phyloP scores from a whole-genome alignment of 169 alveolate species.

The Plasmodium malariae region DNA sequence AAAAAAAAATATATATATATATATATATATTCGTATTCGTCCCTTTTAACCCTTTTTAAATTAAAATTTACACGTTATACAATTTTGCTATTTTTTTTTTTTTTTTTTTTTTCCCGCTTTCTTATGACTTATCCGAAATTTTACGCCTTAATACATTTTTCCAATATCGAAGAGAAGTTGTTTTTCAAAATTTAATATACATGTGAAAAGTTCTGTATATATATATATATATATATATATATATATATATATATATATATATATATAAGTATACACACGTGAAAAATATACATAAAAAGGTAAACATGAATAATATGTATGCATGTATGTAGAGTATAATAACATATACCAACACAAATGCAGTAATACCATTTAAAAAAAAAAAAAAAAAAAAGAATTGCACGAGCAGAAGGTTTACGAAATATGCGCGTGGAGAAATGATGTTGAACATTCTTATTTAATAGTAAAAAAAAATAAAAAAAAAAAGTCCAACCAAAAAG shows the following conservation, averaged over 20 bases:
- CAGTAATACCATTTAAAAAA: background rate
- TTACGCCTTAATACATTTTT: background rate
- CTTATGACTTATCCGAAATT: no score
- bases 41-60: background rate
- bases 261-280: no score
- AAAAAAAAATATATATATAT: background rate
- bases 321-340: background rate
- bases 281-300: no score
- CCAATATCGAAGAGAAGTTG: background rate
- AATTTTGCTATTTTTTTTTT: background rate
- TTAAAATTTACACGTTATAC: background rate
- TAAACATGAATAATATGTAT: background rate
- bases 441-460: no score
- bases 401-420: background rate
- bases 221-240: no score
- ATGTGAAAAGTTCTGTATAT: no score
- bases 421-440: background rate
- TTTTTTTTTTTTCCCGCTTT: background rate
- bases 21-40: background rate
- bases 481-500: no score
- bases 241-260: no score
- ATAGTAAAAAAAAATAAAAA: no score
- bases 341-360: background rate
- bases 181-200: slow-evolving; percentile 17
- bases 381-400: background rate